Conservation (phyloP, 2,329 filamentous ascomycete genomes). For the Cadophora gregata region DNA sequence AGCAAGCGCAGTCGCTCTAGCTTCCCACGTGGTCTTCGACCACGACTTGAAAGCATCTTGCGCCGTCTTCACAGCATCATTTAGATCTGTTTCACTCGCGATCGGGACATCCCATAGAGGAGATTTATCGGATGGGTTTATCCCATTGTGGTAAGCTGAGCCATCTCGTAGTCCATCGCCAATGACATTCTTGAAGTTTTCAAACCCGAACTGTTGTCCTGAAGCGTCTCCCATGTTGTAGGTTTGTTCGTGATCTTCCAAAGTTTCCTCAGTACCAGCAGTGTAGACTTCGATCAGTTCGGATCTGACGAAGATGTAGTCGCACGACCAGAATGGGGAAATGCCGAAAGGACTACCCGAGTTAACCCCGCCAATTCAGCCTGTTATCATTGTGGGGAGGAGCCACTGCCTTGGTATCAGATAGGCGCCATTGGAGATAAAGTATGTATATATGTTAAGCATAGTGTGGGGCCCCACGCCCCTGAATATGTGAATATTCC, state of each 20-base stretch:
- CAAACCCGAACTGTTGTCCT: neutral
- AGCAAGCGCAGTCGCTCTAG: conserved; percentile 50
- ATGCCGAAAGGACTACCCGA: neutral
- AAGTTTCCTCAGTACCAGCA: neutral
- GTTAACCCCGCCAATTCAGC: neutral
- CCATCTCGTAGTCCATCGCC: neutral
- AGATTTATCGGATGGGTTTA: conserved; percentile 34
- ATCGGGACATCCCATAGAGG: conserved; percentile 47
- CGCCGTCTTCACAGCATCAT: conserved; percentile 44
- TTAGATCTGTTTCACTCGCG: conserved; percentile 39
- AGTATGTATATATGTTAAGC: too few relatives aligned
- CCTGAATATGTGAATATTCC: neutral
- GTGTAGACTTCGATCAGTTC: neutral
- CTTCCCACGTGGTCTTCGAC: conserved; percentile 51
- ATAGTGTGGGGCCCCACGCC: neutral
- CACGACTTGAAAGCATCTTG: conserved; percentile 54
- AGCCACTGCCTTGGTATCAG: neutral
- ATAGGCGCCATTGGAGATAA: neutral
- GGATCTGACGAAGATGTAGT: neutral
- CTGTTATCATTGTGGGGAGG: neutral
- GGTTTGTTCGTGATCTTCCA: neutral
- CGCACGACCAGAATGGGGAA: neutral
- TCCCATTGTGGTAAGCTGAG: conserved; percentile 26
- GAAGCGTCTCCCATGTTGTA: neutral
- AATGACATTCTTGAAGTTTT: neutral